phyloP scores from a whole-genome alignment of 192 early-diverging fungal genomes.

The Borealophlyctis nickersoniae region DNA sequence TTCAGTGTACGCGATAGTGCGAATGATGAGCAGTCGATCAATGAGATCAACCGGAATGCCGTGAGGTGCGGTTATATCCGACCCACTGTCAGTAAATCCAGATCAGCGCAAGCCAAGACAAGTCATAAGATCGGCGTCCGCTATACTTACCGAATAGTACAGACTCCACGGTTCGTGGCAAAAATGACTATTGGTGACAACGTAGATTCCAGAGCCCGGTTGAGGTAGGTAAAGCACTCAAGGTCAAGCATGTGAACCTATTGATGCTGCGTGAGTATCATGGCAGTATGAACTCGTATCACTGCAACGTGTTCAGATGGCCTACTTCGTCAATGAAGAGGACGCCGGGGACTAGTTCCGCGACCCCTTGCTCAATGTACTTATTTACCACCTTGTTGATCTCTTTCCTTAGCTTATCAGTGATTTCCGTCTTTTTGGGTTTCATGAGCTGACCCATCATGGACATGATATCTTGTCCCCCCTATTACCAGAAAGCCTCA shows the following conservation, averaged over 20 bases:
- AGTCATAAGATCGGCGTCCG: constrained; percentile 54
- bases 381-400: constrained; percentile 99
- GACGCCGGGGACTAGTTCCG: constrained; percentile 96
- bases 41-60: constrained; percentile 96
- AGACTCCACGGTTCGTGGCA: constrained; percentile 96
- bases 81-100: not conserved
- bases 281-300: not conserved
- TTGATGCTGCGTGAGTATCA: not conserved
- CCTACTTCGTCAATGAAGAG: constrained; percentile 93
- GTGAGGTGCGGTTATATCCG: constrained; percentile 57
- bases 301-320: not conserved
- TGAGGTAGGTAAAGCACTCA: constrained; percentile 99
- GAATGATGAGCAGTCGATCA: constrained; percentile 93
- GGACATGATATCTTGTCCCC: constrained; percentile 96
- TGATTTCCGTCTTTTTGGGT: constrained; percentile 99
- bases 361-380: constrained; percentile 96
- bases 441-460: constrained; percentile 99
- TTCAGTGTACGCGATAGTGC: constrained; percentile 82
- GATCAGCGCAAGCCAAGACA: constrained; percentile 37
- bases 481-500: constrained; percentile 36
- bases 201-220: constrained; percentile 93
- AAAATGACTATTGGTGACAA: constrained; percentile 96
- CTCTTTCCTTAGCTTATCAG: constrained; percentile 94
- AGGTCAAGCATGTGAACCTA: constrained; percentile 99
- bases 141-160: constrained; percentile 72